These are phyloP conservation scores for barley (Hordeum vulgare) DNA, from an alignment of 176 grass and related monocot species.

Conservation along the genomic window DNA sequence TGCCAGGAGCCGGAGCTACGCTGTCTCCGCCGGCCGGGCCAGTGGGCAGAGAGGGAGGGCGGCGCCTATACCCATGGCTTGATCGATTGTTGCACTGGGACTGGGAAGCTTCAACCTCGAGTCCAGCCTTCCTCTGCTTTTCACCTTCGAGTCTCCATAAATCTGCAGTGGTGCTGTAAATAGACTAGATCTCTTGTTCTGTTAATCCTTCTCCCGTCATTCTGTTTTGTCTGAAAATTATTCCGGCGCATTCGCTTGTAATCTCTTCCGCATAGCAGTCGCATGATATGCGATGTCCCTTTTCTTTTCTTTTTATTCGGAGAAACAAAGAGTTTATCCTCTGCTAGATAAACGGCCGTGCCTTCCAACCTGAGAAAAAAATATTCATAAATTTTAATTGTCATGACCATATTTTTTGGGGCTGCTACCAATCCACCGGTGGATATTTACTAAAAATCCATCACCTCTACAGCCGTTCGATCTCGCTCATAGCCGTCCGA, in stretches of 20 bases:
- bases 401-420: too few relatives aligned
- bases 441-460: too few relatives aligned
- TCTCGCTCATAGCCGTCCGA: too few relatives aligned
- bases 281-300: too few relatives aligned
- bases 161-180: neutral
- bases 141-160: neutral
- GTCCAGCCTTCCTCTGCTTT: neutral
- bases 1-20: constrained; percentile 40
- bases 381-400: too few relatives aligned
- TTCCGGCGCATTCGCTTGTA: neutral
- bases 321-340: too few relatives aligned
- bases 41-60: neutral
- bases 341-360: too few relatives aligned
- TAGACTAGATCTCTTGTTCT: neutral
- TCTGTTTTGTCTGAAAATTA: neutral
- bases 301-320: too few relatives aligned
- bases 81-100: neutral
- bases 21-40: neutral
- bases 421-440: too few relatives aligned
- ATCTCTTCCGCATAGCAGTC: too few relatives aligned
- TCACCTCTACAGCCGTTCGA: too few relatives aligned
- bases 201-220: neutral
- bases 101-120: neutral
- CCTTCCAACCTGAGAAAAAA: too few relatives aligned
- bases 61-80: neutral